Evolutionary conservation across 2,329 filamentous ascomycete genomes (phyloP).

Genomic region (Furcasterigmium furcatum): DNA sequence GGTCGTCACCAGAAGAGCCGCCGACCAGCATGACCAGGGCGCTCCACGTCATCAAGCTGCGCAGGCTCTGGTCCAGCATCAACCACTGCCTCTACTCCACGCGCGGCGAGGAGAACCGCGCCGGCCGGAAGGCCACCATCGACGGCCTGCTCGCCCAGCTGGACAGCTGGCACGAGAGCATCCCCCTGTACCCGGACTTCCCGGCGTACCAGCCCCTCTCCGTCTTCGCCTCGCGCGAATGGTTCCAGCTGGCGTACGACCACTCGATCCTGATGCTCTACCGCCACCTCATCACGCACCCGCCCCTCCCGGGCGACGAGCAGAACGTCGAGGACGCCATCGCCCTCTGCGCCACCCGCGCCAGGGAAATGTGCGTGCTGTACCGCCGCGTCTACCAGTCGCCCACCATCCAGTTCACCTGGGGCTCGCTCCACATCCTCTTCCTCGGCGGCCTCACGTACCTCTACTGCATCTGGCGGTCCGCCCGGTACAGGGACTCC

Average conservation of each 20-base stretch:
- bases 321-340: slow-evolving; percentile 4
- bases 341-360: slow-evolving; percentile 10
- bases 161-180: slow-evolving; percentile 18
- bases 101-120: neutral
- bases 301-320: neutral
- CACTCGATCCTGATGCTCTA: slow-evolving; percentile 31
- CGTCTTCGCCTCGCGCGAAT: slow-evolving; percentile 29
- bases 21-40: slow-evolving; percentile 23
- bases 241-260: slow-evolving; percentile 34
- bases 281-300: neutral
- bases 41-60: slow-evolving; percentile 23
- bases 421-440: slow-evolving; percentile 28
- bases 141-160: slow-evolving; percentile 18
- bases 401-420: slow-evolving; percentile 17
- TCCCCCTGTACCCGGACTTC: slow-evolving; percentile 5
- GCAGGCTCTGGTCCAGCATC: slow-evolving; percentile 23
- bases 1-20: slow-evolving; percentile 7
- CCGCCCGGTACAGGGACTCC: slow-evolving; percentile 2
- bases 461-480: slow-evolving; percentile 16
- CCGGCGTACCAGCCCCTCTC: slow-evolving; percentile 18
- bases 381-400: slow-evolving; percentile 29
- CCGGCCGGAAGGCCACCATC: slow-evolving; percentile 8
- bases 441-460: slow-evolving; percentile 30
- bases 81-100: slow-evolving; percentile 18
- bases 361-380: slow-evolving; percentile 25